These are phyloP conservation scores for Aspergillaceae sp. DNA, from an alignment of 2,329 filamentous ascomycete genomes.

Conservation along the genomic window DNA sequence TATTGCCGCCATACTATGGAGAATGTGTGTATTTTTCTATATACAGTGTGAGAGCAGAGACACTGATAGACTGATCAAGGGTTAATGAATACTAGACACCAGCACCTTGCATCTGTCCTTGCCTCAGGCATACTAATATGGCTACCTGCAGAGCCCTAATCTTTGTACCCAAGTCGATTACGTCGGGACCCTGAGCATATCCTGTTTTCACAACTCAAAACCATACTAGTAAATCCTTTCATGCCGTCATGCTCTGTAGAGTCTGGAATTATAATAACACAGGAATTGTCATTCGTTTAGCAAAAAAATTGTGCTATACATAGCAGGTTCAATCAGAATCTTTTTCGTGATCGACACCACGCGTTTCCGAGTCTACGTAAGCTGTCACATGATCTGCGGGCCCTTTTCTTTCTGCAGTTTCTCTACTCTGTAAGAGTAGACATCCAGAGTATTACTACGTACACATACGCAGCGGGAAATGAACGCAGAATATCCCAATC, in stretches of 20 bases:
- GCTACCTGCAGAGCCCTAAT: background rate
- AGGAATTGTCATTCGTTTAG: background rate
- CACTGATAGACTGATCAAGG: no score
- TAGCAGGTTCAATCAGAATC: background rate
- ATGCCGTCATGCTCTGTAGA: no score
- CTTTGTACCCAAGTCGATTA: background rate
- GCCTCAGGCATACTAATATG: background rate
- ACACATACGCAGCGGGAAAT: background rate
- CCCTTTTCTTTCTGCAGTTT: background rate
- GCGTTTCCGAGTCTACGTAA: conserved; percentile 1
- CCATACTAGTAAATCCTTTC: no score
- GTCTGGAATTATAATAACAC: no score
- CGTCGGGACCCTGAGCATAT: background rate
- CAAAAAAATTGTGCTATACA: background rate
- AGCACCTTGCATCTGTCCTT: background rate
- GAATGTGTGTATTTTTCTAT: no score
- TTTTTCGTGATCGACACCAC: background rate
- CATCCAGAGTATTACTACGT: background rate
- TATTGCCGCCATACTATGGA: no score
- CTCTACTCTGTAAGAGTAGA: background rate
- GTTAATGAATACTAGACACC: no score
- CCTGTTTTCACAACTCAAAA: no score
- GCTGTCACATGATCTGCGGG: background rate
- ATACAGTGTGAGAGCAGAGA: no score
- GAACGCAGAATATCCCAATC: background rate